Evolutionary conservation across 2,329 filamentous ascomycete species (phyloP).

Genomic region (Calonectria pteridis): DNA sequence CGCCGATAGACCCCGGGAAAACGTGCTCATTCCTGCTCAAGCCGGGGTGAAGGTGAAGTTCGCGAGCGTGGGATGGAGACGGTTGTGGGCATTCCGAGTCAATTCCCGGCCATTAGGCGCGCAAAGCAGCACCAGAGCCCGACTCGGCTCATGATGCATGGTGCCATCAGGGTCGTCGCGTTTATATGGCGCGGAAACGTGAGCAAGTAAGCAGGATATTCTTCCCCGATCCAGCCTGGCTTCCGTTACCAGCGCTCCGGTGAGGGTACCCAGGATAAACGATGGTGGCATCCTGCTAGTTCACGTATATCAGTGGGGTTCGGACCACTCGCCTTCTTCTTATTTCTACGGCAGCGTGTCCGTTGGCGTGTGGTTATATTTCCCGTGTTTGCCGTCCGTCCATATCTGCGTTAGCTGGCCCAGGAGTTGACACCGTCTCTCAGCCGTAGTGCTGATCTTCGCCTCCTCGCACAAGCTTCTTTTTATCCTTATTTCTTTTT

Average conservation of each 20-base stretch:
- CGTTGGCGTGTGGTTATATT: conserved; percentile 16
- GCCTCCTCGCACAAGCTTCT: not conserved
- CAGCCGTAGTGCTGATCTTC: conserved; percentile 8
- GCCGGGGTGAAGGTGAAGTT: conserved; percentile 5
- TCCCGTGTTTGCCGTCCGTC: conserved; percentile 8
- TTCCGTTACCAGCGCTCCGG: conserved; percentile 35
- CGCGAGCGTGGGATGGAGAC: not conserved
- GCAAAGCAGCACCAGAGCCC: not conserved
- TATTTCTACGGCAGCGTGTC: conserved; percentile 43
- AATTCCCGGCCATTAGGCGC: not conserved
- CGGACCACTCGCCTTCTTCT: conserved; percentile 29
- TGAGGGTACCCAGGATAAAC: not conserved
- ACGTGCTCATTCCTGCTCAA: conserved; percentile 56
- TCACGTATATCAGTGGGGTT: conserved; percentile 28
- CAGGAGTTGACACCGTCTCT: not conserved
- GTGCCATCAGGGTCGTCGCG: conserved; percentile 26
- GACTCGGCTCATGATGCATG: conserved; percentile 8
- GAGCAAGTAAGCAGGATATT: conserved; percentile 41
- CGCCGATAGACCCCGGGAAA: conserved; percentile 44
- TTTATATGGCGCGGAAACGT: conserved; percentile 25
- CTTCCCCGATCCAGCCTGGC: conserved; percentile 38
- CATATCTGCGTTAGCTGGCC: not conserved
- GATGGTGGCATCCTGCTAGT: not conserved
- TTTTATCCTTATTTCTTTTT: not conserved
- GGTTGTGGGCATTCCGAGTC: conserved; percentile 5